Evolutionary conservation across 805 yeast species (phyloP).

Genomic region (Maudiozyma turicensis): DNA sequence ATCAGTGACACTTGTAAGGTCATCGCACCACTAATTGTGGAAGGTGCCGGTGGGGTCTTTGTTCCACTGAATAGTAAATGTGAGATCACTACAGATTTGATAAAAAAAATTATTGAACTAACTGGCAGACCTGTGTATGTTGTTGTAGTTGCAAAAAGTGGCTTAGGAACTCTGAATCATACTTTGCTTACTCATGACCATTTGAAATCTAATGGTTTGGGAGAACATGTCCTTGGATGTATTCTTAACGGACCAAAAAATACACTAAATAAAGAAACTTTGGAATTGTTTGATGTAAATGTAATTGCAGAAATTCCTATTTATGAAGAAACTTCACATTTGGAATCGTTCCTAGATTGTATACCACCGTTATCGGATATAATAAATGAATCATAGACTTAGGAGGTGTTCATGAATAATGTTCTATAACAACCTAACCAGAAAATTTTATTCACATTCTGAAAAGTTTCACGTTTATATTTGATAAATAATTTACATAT

Average conservation of each 20-base stretch:
- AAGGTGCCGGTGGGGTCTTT: slow-evolving; percentile 27
- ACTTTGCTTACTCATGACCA: slow-evolving; percentile 23
- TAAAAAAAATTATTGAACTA: slow-evolving; percentile 8
- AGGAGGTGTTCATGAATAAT: too few relatives aligned
- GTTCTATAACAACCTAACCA: too few relatives aligned
- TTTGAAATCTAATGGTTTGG: slow-evolving; percentile 12
- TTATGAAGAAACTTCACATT: neutral
- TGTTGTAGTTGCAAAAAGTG: slow-evolving; percentile 24
- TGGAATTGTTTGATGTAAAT: slow-evolving; percentile 15
- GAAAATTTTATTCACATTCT: too few relatives aligned
- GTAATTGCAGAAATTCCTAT: slow-evolving; percentile 28
- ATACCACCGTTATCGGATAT: neutral
- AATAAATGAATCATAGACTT: neutral
- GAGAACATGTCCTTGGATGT: slow-evolving; percentile 14
- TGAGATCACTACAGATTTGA: slow-evolving; percentile 20
- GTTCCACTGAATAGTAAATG: slow-evolving; percentile 22
- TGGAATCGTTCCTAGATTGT: neutral
- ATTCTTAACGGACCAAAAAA: slow-evolving; percentile 21
- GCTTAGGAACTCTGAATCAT: slow-evolving; percentile 27
- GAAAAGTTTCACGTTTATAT: too few relatives aligned
- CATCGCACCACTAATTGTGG: slow-evolving; percentile 16
- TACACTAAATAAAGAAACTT: slow-evolving; percentile 14
- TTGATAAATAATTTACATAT: neutral
- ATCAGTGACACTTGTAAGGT: neutral
- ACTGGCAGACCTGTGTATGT: slow-evolving; percentile 12